Evolutionary conservation across 2,329 filamentous ascomycete species (phyloP).

Genomic region (Bipolaris gigantea): DNA sequence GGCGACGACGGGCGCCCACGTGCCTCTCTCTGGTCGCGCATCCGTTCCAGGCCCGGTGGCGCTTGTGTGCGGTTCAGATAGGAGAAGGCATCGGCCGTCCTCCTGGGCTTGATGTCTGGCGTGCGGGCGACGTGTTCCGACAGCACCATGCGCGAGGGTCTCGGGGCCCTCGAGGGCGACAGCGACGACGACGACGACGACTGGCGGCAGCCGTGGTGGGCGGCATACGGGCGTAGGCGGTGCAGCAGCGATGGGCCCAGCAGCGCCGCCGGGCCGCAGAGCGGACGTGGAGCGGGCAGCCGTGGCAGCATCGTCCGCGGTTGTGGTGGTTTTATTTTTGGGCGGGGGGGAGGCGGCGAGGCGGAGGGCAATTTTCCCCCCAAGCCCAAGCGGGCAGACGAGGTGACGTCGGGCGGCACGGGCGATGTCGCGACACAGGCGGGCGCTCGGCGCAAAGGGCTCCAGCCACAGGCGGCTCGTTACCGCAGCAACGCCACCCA

Average conservation of each 20-base stretch:
- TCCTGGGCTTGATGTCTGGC: conserved; percentile 27
- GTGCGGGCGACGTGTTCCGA: conserved; percentile 45
- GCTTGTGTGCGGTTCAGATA: conserved; percentile 40
- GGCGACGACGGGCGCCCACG: conserved; percentile 8
- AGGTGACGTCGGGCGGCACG: conserved; percentile 11
- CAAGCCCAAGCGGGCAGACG: neutral
- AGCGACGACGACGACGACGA: neutral
- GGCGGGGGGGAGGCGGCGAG: too few relatives aligned
- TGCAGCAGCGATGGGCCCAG: conserved; percentile 20
- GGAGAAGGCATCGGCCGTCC: conserved; percentile 36
- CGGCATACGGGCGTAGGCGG: conserved; percentile 40
- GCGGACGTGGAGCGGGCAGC: conserved; percentile 43
- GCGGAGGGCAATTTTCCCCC: too few relatives aligned
- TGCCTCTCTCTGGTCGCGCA: conserved; percentile 15
- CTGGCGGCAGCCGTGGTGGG: too few relatives aligned
- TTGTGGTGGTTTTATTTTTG: neutral
- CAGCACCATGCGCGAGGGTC: conserved; percentile 54
- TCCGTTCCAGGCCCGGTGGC: conserved; percentile 27
- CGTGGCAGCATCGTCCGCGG: conserved; percentile 33
- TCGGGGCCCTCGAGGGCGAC: conserved; percentile 8
- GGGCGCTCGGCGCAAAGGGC: neutral
- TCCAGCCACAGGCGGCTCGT: conserved; percentile 17
- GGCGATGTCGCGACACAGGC: conserved; percentile 7
- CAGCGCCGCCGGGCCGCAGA: conserved; percentile 47
- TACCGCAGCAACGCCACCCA: conserved; percentile 23